Conservation (phyloP, 495 filamentous ascomycete genomes). For the Podospora conica region DNA sequence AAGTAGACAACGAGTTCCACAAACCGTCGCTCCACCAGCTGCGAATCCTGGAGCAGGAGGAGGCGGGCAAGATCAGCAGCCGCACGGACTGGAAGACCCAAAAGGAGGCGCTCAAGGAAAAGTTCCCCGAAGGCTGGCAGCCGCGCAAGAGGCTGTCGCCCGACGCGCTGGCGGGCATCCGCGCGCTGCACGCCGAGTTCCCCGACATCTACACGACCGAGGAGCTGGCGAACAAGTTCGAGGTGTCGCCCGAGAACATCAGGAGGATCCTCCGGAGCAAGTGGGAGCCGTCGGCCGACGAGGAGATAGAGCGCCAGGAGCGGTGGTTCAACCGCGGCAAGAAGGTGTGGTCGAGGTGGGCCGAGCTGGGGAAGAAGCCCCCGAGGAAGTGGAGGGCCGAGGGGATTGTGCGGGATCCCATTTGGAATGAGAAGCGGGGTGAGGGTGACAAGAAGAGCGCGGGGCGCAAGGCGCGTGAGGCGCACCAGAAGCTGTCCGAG, state of each 20-base stretch:
- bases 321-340: constrained; percentile 78
- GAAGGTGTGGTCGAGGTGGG: constrained; percentile 67
- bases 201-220: constrained; percentile 69
- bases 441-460: constrained; percentile 8
- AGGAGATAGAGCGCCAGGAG: constrained; percentile 52
- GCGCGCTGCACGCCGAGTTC: constrained; percentile 65
- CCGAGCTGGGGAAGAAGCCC: constrained; percentile 61
- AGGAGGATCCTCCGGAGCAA: constrained; percentile 78
- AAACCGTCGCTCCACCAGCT: not conserved
- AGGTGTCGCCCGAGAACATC: constrained; percentile 79
- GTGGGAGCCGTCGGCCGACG: constrained; percentile 64
- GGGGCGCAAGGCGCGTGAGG: not conserved
- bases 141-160: constrained; percentile 84
- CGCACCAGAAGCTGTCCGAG: constrained; percentile 14
- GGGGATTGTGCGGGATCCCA: constrained; percentile 50
- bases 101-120: constrained; percentile 26
- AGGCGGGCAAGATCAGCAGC: not conserved
- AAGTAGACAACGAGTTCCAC: not conserved
- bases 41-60: not conserved
- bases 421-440: constrained; percentile 27
- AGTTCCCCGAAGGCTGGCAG: constrained; percentile 73
- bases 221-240: constrained; percentile 70
- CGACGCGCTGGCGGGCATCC: constrained; percentile 81
- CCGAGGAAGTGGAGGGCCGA: constrained; percentile 60
- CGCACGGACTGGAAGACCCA: constrained; percentile 22